Conservation (phyloP, 2,329 filamentous ascomycete genomes). For the Fusarium nelsonii region DNA sequence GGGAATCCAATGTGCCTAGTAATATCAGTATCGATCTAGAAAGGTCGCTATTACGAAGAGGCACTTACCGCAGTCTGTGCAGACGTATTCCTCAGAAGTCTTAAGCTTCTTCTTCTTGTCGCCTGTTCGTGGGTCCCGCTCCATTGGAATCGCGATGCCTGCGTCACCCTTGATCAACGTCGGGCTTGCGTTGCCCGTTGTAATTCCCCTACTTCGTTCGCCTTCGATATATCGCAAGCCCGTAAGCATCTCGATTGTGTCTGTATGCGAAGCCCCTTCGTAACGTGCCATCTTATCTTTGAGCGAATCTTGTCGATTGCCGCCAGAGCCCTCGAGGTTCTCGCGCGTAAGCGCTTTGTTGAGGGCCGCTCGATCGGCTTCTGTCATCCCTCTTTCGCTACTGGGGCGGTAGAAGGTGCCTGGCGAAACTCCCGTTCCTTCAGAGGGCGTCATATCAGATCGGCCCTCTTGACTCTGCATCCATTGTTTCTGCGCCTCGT, state of each 20-base stretch:
- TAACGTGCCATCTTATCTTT: conserved; percentile 87
- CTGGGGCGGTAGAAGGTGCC: conserved; percentile 51
- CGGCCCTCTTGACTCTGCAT: conserved; percentile 68
- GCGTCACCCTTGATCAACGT: conserved; percentile 86
- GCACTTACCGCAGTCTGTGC: conserved; percentile 84
- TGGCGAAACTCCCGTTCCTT: conserved; percentile 57
- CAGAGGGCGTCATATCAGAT: conserved; percentile 66
- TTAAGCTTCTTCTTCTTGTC: conserved; percentile 93
- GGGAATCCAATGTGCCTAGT: conserved; percentile 84
- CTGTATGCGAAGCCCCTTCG: conserved; percentile 80
- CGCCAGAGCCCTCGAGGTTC: conserved; percentile 80
- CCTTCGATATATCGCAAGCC: conserved; percentile 89
- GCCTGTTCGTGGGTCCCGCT: conserved; percentile 77
- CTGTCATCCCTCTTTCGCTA: conserved; percentile 68
- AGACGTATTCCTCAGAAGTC: conserved; percentile 88
- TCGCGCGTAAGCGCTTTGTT: conserved; percentile 81
- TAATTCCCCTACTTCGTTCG: conserved; percentile 88
- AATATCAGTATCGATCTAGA: conserved; percentile 22
- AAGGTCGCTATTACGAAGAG: background rate
- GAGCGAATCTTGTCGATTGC: conserved; percentile 78
- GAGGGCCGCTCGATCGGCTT: conserved; percentile 72
- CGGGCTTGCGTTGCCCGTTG: conserved; percentile 85
- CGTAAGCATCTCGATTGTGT: conserved; percentile 93
- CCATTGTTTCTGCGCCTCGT: conserved; percentile 73
- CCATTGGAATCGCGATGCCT: conserved; percentile 84